Conservation (phyloP, 352 stramenopile genomes). For the Blastocystis sp. region DNA sequence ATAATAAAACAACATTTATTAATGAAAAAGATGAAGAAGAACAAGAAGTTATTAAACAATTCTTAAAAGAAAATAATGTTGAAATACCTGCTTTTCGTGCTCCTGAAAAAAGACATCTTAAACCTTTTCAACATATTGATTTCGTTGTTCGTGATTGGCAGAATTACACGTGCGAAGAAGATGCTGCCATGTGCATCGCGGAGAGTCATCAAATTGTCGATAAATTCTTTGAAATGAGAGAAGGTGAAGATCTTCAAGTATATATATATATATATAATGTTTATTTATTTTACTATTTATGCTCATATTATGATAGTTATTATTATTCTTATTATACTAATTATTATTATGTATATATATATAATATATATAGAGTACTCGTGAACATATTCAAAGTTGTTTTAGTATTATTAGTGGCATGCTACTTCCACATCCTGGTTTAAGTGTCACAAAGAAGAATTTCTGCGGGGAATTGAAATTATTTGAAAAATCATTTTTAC, state of each 20-base stretch:
- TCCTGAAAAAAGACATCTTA: constrained; percentile 41
- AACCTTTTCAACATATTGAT: constrained; percentile 87
- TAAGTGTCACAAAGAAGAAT: constrained; percentile 81
- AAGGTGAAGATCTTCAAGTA: constrained; percentile 64
- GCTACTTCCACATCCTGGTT: constrained; percentile 79
- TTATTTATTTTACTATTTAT: too few relatives aligned
- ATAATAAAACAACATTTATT: too few relatives aligned
- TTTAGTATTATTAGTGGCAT: constrained; percentile 83
- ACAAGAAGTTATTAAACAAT: constrained; percentile 12
- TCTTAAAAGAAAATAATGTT: too few relatives aligned
- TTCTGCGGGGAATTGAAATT: constrained; percentile 76
- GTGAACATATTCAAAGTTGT: constrained; percentile 82
- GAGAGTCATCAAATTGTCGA: constrained; percentile 80
- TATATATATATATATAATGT: not conserved
- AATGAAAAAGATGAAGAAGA: constrained; percentile 28
- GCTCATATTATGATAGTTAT: too few relatives aligned
- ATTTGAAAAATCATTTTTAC: constrained; percentile 74
- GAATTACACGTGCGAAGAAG: constrained; percentile 21
- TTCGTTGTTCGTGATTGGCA: constrained; percentile 91
- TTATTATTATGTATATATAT: not conserved
- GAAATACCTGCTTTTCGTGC: too few relatives aligned
- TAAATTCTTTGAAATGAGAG: constrained; percentile 67
- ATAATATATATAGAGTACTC: constrained; percentile 50
- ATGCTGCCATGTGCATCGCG: constrained; percentile 36
- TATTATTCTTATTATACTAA: too few relatives aligned